These are phyloP conservation scores for Pseudotsuga menziesii DNA, from an alignment of 75 land plant genomes.

Conservation along the genomic window DNA sequence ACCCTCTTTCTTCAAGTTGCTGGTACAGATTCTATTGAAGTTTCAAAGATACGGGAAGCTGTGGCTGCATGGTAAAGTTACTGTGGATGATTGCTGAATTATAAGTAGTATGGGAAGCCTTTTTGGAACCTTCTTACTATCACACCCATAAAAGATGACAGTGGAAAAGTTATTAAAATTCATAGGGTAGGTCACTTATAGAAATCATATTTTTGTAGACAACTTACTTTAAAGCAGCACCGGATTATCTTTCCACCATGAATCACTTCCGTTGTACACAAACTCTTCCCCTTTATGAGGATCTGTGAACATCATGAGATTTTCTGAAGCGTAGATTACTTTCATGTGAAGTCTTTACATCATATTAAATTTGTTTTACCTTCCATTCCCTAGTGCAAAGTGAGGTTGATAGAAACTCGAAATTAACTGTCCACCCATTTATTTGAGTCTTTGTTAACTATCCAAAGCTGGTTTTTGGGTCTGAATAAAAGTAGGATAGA, in stretches of 20 bases:
- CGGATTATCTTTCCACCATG: neutral
- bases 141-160: conserved; percentile 78
- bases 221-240: neutral
- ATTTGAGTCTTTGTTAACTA: neutral
- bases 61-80: conserved; percentile 48
- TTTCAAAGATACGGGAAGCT: conserved; percentile 58
- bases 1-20: conserved; percentile 88
- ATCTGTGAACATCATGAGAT: neutral
- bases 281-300: neutral
- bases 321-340: neutral
- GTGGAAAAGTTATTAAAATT: conserved; percentile 66
- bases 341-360: neutral
- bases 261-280: neutral
- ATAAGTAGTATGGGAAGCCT: conserved; percentile 74
- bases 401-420: neutral
- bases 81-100: conserved; percentile 81
- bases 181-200: conserved; percentile 54
- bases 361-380: neutral
- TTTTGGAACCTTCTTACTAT: conserved; percentile 88
- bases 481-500: neutral
- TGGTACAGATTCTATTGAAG: conserved; percentile 66
- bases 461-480: neutral
- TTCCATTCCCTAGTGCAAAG: neutral
- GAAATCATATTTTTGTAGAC: neutral
- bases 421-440: neutral